Base-by-base conservation (phyloP, 2,329 filamentous ascomycete genomes). In the Stenocarpella maydis region DNA sequence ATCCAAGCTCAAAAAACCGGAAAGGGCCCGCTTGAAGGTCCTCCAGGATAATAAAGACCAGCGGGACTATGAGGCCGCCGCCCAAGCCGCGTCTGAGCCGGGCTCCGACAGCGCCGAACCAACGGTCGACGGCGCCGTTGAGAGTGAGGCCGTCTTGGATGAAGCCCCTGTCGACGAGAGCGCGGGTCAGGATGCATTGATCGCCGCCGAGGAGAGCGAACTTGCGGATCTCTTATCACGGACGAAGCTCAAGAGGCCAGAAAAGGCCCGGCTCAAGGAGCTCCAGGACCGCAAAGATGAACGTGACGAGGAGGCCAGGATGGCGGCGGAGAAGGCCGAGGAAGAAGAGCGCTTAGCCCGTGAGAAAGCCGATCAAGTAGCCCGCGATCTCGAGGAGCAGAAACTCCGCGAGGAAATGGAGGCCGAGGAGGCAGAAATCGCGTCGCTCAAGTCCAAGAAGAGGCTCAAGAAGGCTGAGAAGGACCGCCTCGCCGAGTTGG, bases 201-300 rank as follows among this genome's bases (percentile, higher is more conserved):
- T 71, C 31, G 63, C 63, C 14, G 67, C 70, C n/a, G 70, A 71
- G 60, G 70, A 71, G 39, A 47, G 34, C 17, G 70, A 71, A 37
- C 34, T 71, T 19, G n/a, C 50, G 12, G 67, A 69, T 15, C 70
- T 71, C 49, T 21, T 69, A 14, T 34, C 43, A 5, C 67, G 34
- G 24, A 14, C 50, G 34, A 71, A 60, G 37, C 52, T 52, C 50
- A 71, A 69, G 15, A 71, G 53, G 15, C 4, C 55, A 10, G 67
- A 69, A 4, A 71, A 65, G 34, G 14, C 34, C 7, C 70, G 70
- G 34, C 49, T 71, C 31, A 71, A 69, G 31, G 70, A 69, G 26
- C 63, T 71, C 14, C 63, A 69, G 14, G 70, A 69, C 15, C 64
- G 64, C 41, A 71, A 71, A 45, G 55, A 67, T 10, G 39, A 52